Conservation (phyloP, 73 alveolate species). For the Loxodes magnus region DNA sequence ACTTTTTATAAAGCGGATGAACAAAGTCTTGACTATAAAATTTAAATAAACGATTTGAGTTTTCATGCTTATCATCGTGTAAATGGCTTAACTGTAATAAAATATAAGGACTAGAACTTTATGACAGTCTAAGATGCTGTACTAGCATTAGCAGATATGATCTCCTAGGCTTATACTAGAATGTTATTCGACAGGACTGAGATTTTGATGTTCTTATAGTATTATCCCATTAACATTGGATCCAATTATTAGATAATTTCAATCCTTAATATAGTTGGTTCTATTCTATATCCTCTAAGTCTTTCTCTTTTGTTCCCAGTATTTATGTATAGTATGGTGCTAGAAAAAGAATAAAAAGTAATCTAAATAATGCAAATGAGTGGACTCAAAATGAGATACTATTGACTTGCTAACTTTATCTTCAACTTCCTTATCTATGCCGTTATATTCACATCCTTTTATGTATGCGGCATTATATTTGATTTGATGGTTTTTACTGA, state of each 20-base stretch:
- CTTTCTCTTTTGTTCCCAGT: slow-evolving; percentile 83
- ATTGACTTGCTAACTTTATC: slow-evolving; percentile 75
- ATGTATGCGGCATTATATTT: slow-evolving; percentile 56
- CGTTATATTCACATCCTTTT: slow-evolving; percentile 49
- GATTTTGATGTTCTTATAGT: slow-evolving; percentile 65
- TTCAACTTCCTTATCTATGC: slow-evolving; percentile 53
- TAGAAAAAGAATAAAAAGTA: slow-evolving; percentile 91
- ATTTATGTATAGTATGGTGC: slow-evolving; percentile 81
- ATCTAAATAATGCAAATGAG: slow-evolving; percentile 93
- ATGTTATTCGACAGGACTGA: slow-evolving; percentile 48
- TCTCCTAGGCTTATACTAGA: too few relatives aligned
- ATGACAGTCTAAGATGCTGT: too few relatives aligned
- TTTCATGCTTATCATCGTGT: too few relatives aligned
- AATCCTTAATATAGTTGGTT: slow-evolving; percentile 71
- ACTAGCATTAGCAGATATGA: too few relatives aligned
- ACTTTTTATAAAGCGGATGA: slow-evolving; percentile 52
- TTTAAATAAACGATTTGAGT: too few relatives aligned
- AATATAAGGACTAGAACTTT: too few relatives aligned
- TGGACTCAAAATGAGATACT: slow-evolving; percentile 89
- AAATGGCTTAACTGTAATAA: too few relatives aligned
- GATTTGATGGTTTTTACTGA: slow-evolving; percentile 66
- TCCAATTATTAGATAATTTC: slow-evolving; percentile 67
- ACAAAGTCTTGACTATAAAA: too few relatives aligned
- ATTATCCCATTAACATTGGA: slow-evolving; percentile 82
- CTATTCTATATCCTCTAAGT: slow-evolving; percentile 71